phyloP scores from a whole-genome alignment of 768 basidiomycete species.

The Daedaleopsis nitida region DNA sequence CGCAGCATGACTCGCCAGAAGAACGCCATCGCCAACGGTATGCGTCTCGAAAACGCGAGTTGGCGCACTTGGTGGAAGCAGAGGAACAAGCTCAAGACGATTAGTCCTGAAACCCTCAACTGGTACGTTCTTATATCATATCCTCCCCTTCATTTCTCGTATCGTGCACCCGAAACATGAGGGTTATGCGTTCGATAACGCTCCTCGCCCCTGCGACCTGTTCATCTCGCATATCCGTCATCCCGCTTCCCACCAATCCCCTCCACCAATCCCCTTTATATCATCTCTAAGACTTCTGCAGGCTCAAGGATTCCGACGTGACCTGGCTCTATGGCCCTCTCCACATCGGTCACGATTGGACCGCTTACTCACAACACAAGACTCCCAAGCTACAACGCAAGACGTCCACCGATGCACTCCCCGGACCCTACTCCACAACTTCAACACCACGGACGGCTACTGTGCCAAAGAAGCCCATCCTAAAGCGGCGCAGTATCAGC shows the following conservation, averaged over 20 bases:
- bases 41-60: constrained; percentile 93
- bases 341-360: constrained; percentile 89
- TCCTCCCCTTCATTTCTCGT: constrained; percentile 18
- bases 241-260: too few species aligned
- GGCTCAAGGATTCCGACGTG: constrained; percentile 99
- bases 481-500: constrained; percentile 92
- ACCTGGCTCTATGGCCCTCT: constrained; percentile 99
- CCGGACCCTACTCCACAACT: constrained; percentile 13
- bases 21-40: constrained; percentile 95
- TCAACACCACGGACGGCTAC: constrained; percentile 17
- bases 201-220: constrained; percentile 10
- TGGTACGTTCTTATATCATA: constrained; percentile 63
- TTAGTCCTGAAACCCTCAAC: constrained; percentile 96
- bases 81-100: constrained; percentile 91
- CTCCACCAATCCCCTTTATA: too few species aligned
- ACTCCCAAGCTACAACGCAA: constrained; percentile 39
- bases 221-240: too few species aligned
- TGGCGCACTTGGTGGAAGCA: constrained; percentile 99
- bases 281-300: constrained; percentile 37
- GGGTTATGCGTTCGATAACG: constrained; percentile 12
- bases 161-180: constrained; percentile 18
- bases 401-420: constrained; percentile 47
- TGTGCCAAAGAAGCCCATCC: constrained; percentile 72
- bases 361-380: constrained; percentile 58
- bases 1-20: constrained; percentile 97